Percentiles rank a stretch among this genome's conserved stretches.
Evolutionary conservation across 164 flowering plant genomes (phyloP).

Genomic region (Umbilicus rupestris): DNA sequence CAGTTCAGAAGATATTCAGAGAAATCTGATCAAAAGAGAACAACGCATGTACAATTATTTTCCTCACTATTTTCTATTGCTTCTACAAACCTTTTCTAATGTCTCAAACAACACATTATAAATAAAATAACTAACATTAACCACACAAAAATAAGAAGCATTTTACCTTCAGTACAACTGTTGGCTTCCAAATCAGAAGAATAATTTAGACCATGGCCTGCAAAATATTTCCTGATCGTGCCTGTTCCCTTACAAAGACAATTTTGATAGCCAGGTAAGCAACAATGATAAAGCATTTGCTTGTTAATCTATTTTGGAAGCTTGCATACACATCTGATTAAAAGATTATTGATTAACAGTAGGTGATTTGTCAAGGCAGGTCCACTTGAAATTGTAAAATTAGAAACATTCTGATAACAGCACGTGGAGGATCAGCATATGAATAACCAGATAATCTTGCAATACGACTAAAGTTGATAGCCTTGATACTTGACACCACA

Average conservation of each 20-base stretch:
- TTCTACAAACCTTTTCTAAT: not conserved
- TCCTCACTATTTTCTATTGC: too few relatives aligned
- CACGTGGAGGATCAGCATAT: not conserved
- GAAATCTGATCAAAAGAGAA: too few relatives aligned
- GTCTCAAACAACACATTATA: not conserved
- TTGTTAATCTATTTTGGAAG: not conserved
- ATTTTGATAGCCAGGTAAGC: not conserved
- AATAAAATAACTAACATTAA: not conserved
- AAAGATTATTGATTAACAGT: not conserved
- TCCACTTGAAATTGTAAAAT: not conserved
- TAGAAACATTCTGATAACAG: too few relatives aligned
- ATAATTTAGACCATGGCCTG: conserved; percentile 14
- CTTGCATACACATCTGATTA: not conserved
- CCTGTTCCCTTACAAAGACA: conserved; percentile 7
- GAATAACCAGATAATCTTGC: not conserved
- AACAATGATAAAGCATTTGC: not conserved
- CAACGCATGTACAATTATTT: not conserved
- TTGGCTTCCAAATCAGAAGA: conserved; percentile 9
- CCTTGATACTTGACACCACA: not conserved
- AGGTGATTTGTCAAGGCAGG: not conserved
- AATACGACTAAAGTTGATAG: not conserved
- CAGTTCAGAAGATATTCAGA: not conserved
- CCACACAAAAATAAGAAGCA: not conserved
- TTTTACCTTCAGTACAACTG: conserved; percentile 13
- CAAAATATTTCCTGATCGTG: not conserved